Percentiles rank a stretch among this genome's conserved stretches.
Evolutionary conservation across 176 grass and related monocot species (phyloP).

Genomic region (Chrysopogon serrulatus): DNA sequence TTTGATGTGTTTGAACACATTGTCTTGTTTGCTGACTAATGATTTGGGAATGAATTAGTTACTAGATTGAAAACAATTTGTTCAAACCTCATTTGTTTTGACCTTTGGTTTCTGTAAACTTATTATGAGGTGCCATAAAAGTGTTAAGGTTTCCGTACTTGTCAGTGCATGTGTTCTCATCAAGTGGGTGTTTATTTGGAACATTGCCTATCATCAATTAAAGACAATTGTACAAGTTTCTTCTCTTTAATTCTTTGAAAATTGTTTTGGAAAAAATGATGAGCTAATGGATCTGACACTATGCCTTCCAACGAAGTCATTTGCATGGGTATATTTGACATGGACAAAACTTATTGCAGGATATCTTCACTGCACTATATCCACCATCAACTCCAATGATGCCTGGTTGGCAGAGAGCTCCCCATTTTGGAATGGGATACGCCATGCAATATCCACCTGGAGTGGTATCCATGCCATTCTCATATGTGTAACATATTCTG

Average conservation of each 20-base stretch:
- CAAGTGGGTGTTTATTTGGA: neutral
- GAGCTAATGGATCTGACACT: neutral
- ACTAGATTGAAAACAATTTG: neutral
- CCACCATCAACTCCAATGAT: slow-evolving; percentile 48
- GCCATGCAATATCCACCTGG: slow-evolving; percentile 68
- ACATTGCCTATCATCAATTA: neutral
- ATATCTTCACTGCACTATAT: slow-evolving; percentile 87
- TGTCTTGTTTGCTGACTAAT: neutral
- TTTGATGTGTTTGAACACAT: slow-evolving; percentile 12
- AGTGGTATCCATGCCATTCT: slow-evolving; percentile 53
- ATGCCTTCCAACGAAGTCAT: neutral
- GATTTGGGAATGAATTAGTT: slow-evolving; percentile 1
- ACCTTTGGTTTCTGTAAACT: neutral
- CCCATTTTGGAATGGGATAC: slow-evolving; percentile 80
- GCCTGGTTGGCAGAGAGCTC: slow-evolving; percentile 66
- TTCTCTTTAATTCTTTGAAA: neutral
- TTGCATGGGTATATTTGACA: slow-evolving; percentile 21
- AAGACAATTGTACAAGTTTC: neutral
- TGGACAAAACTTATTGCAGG: slow-evolving; percentile 40
- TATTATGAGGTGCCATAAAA: neutral
- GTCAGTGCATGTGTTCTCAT: neutral
- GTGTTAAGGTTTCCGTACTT: neutral
- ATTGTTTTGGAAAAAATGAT: neutral
- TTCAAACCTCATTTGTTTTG: neutral
- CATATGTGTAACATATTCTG: neutral